A percentile compares a stretch with the other conserved stretches of the same genome.
Evolutionary conservation across 176 grass and related monocot species (phyloP).

Genomic region (Bolboschoenus planiculmis): DNA sequence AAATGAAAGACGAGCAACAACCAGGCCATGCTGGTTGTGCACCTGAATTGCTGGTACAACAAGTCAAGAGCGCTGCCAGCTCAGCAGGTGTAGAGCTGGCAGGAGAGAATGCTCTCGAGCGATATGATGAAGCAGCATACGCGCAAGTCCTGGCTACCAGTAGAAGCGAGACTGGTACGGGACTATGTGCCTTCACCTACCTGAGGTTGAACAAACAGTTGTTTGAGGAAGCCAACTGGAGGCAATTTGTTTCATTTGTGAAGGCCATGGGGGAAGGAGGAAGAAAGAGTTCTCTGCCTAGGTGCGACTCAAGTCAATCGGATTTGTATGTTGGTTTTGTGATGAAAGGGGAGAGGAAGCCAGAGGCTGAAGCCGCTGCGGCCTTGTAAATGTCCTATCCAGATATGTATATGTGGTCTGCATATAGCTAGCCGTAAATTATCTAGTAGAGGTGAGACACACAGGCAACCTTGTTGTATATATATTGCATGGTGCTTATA

Average conservation of each 20-base stretch:
- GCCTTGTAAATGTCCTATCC: conserved; percentile 25
- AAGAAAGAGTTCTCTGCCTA: conserved; percentile 31
- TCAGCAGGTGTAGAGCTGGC: conserved; percentile 50
- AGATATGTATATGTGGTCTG: background rate
- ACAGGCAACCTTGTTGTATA: background rate
- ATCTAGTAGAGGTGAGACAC: conserved; percentile 18
- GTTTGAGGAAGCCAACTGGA: conserved; percentile 81
- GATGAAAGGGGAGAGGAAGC: conserved; percentile 29
- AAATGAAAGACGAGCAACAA: conserved; percentile 95
- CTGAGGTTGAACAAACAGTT: conserved; percentile 78
- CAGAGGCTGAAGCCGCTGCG: conserved; percentile 35
- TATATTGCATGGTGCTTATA: conserved; percentile 1
- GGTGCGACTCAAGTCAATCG: conserved; percentile 59
- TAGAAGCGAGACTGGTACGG: conserved; percentile 21
- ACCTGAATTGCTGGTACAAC: conserved; percentile 60
- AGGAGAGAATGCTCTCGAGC: conserved; percentile 86
- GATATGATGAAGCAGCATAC: conserved; percentile 83
- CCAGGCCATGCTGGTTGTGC: conserved; percentile 59
- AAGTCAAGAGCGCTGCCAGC: conserved; percentile 42
- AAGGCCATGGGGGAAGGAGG: conserved; percentile 57
- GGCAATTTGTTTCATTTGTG: conserved; percentile 78
- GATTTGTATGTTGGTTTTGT: conserved; percentile 87
- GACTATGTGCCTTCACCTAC: conserved; percentile 79
- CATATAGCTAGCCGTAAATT: conserved; percentile 21
- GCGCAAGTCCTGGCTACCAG: conserved; percentile 47